phyloP scores from a whole-genome alignment of 306 rosid genomes.

The Aeschynomene evenia region DNA sequence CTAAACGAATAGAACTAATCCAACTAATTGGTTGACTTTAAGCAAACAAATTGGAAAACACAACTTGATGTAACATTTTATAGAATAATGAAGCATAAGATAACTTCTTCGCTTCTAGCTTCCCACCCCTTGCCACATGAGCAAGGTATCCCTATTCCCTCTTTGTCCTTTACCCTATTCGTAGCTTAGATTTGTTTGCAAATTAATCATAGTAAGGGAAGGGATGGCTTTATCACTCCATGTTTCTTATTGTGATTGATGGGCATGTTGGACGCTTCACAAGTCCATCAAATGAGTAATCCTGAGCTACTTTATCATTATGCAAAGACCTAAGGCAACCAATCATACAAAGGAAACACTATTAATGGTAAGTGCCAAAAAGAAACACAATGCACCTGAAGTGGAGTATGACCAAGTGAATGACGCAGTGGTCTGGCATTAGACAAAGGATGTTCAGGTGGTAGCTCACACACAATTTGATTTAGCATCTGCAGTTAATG shows the following conservation, averaged over 20 bases:
- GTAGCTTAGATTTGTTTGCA: not conserved
- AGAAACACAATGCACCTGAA: constrained; percentile 63
- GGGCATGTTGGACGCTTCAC: not conserved
- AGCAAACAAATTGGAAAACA: not conserved
- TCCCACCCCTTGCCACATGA: too few species aligned
- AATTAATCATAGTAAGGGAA: not conserved
- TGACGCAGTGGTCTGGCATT: constrained; percentile 72
- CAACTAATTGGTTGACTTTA: not conserved
- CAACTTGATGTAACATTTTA: not conserved
- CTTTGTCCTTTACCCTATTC: too few species aligned
- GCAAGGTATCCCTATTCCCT: too few species aligned
- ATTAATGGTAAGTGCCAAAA: constrained; percentile 22
- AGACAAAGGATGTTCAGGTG: constrained; percentile 86
- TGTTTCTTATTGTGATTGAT: not conserved
- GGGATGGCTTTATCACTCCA: not conserved
- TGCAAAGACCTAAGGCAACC: not conserved
- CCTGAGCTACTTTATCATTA: not conserved
- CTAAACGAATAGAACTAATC: not conserved
- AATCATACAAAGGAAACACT: not conserved
- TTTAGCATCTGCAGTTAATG: constrained; percentile 75
- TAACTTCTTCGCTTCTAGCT: too few species aligned
- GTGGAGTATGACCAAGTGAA: constrained; percentile 97
- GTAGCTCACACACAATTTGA: constrained; percentile 93
- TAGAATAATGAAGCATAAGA: too few species aligned
- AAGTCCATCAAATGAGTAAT: not conserved